phyloP scores from a whole-genome alignment of 2,329 filamentous ascomycete genomes.

The Botrytis paeoniae region DNA sequence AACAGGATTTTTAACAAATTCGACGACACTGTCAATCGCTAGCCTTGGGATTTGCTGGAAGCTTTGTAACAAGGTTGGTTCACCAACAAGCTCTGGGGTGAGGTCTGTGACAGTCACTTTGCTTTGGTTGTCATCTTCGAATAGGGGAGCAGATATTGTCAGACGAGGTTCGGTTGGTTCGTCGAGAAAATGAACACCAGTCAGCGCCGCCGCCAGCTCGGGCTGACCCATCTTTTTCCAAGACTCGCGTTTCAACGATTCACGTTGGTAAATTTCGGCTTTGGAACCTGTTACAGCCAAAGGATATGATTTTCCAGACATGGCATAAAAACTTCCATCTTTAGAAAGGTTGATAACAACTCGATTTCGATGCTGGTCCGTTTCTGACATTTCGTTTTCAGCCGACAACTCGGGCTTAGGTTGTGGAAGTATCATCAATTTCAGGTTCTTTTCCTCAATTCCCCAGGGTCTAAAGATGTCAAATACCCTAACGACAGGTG shows the following conservation, averaged over 20 bases:
- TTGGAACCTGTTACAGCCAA: conserved; percentile 68
- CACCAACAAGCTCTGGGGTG: conserved; percentile 38
- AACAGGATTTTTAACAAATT: conserved; percentile 54
- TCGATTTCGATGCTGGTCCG: conserved; percentile 53
- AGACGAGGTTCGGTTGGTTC: conserved; percentile 44
- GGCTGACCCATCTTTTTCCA: conserved; percentile 39
- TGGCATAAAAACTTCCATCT: conserved; percentile 86
- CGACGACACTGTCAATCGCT: conserved; percentile 49
- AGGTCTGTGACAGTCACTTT: conserved; percentile 32
- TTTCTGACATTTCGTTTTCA: conserved; percentile 45
- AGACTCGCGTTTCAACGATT: conserved; percentile 47
- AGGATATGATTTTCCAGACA: conserved; percentile 84
- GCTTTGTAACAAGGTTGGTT: conserved; percentile 46
- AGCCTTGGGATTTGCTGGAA: conserved; percentile 51
- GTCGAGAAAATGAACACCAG: conserved; percentile 69
- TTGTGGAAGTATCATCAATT: conserved; percentile 83
- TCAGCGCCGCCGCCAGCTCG: conserved; percentile 59
- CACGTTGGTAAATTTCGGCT: conserved; percentile 52
- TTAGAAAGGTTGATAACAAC: conserved; percentile 87
- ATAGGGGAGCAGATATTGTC: conserved; percentile 43
- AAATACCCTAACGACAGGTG: conserved; percentile 83
- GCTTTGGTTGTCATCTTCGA: conserved; percentile 24
- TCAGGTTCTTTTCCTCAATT: conserved; percentile 63
- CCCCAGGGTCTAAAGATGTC: conserved; percentile 76
- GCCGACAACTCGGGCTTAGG: conserved; percentile 60